Conservation (phyloP, 345 rosid species). For the Gossypium mustelinum region DNA sequence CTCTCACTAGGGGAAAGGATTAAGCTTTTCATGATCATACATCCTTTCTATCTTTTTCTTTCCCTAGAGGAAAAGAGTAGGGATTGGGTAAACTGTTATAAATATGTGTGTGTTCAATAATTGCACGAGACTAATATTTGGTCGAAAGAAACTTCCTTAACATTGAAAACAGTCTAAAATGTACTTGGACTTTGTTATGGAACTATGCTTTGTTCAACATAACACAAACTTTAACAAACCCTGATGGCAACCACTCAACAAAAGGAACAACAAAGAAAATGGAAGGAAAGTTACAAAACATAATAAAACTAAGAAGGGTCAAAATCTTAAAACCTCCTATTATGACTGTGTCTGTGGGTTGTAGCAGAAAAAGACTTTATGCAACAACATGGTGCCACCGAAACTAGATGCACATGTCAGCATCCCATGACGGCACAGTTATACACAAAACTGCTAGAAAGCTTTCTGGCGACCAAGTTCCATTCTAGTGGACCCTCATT, state of each 20-base stretch:
- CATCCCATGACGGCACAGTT: slow-evolving; percentile 89
- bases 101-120: no score
- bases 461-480: slow-evolving; percentile 53
- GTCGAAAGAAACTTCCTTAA: slow-evolving; percentile 5
- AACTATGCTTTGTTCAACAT: slow-evolving; percentile 28
- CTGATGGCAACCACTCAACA: slow-evolving; percentile 5
- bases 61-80: no score
- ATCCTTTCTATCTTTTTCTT: no score
- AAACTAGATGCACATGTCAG: slow-evolving; percentile 29
- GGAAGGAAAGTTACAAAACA: slow-evolving; percentile 3
- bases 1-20: no score
- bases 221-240: slow-evolving; percentile 25
- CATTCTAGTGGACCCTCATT: slow-evolving; percentile 51
- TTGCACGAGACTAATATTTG: neutral
- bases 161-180: slow-evolving; percentile 15
- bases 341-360: neutral
- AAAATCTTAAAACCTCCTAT: slow-evolving; percentile 14
- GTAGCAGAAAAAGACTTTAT: no score
- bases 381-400: slow-evolving; percentile 9
- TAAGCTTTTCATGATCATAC: no score
- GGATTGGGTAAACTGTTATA: no score
- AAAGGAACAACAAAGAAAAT: neutral
- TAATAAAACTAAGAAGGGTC: slow-evolving; percentile 6
- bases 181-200: slow-evolving; percentile 26
- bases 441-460: slow-evolving; percentile 54